Percentiles rank a stretch among this genome's conserved stretches.
Conservation (phyloP, 176 grass and related monocot genomes). For the Canna indica region DNA sequence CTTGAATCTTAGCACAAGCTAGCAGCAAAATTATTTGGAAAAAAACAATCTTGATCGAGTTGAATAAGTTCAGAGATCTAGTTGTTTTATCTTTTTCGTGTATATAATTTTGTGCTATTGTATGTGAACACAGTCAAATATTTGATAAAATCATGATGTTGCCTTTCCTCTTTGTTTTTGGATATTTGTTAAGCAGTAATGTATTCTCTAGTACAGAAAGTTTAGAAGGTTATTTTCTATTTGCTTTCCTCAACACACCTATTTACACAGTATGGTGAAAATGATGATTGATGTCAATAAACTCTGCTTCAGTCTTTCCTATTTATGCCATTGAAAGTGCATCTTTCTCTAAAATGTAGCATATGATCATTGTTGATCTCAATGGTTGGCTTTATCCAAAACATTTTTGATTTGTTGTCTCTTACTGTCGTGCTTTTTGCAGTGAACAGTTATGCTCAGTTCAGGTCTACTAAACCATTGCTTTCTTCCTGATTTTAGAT, state of each 20-base stretch:
- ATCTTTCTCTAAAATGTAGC: not conserved
- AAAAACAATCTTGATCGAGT: no score
- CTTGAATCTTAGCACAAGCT: not conserved
- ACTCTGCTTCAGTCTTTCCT: not conserved
- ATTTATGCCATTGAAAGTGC: not conserved
- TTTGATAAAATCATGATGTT: not conserved
- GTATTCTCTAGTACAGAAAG: not conserved
- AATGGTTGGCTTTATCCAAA: not conserved
- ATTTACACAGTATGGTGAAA: not conserved
- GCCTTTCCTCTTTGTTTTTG: not conserved
- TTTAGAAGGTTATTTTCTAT: not conserved
- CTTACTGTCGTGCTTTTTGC: not conserved
- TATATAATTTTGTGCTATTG: not conserved
- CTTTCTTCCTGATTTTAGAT: not conserved
- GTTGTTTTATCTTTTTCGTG: not conserved
- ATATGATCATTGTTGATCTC: not conserved
- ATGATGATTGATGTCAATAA: not conserved
- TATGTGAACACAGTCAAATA: not conserved
- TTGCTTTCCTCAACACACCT: not conserved
- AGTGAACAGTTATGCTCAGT: not conserved
- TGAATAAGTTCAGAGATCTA: no score
- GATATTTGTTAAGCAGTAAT: not conserved
- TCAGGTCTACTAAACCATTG: not conserved
- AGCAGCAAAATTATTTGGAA: no score
- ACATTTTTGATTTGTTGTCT: not conserved